Conservation (phyloP, 148 eudicot species). For the Amaranthus palmeri region DNA sequence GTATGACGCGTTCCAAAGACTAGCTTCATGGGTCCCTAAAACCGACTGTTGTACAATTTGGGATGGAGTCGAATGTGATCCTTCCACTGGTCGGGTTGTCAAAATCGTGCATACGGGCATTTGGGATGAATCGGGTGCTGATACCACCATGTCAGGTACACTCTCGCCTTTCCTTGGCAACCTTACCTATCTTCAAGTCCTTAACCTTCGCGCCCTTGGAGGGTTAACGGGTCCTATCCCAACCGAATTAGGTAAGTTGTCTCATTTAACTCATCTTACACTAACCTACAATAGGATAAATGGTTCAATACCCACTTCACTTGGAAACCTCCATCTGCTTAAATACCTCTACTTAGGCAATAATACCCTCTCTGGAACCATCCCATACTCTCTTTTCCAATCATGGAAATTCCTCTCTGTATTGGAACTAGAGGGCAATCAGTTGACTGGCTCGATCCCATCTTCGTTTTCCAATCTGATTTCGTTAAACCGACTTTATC, state of each 20-base stretch:
- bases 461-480: conserved; percentile 33
- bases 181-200: conserved; percentile 43
- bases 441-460: conserved; percentile 46
- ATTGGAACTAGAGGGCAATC: conserved; percentile 44
- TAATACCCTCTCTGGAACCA: conserved; percentile 40
- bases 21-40: conserved; percentile 44
- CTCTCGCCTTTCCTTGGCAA: conserved; percentile 65
- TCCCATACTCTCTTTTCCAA: conserved; percentile 34
- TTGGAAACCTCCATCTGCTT: conserved; percentile 33
- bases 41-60: conserved; percentile 55
- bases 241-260: conserved; percentile 44
- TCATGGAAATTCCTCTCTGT: conserved; percentile 26
- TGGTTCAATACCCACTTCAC: conserved; percentile 53
- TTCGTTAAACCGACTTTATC: conserved; percentile 36
- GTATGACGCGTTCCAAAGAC: conserved; percentile 19
- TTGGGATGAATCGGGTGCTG: background rate
- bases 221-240: conserved; percentile 52
- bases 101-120: conserved; percentile 39
- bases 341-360: conserved; percentile 32
- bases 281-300: conserved; percentile 41
- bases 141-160: conserved; percentile 38
- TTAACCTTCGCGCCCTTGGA: conserved; percentile 50
- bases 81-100: conserved; percentile 44
- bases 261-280: conserved; percentile 31
- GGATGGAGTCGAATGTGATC: conserved; percentile 51